phyloP scores from a whole-genome alignment of 768 basidiomycete species.

The Leccinum subgranulosum region DNA sequence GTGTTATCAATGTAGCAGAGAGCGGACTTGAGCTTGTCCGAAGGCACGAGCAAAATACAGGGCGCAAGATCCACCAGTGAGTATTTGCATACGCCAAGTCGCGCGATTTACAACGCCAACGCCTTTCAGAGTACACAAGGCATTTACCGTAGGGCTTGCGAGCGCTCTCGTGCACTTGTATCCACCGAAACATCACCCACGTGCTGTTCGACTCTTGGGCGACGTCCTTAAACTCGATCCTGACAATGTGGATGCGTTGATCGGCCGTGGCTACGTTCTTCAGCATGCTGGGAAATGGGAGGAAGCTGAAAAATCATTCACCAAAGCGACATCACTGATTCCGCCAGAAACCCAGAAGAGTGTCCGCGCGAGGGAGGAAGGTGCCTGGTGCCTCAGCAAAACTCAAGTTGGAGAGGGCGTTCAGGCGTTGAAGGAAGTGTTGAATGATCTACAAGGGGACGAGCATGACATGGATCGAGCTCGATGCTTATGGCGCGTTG shows the following conservation, averaged over 20 bases:
- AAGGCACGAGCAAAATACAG: conserved; percentile 54
- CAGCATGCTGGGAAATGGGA: conserved; percentile 63
- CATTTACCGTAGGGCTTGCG: conserved; percentile 69
- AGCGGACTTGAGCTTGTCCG: conserved; percentile 59
- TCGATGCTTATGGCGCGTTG: conserved; percentile 82
- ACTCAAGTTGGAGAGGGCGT: conserved; percentile 53
- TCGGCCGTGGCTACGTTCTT: conserved; percentile 73
- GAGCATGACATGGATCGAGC: conserved; percentile 60
- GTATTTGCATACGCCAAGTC: conserved; percentile 13
- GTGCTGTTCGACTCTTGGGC: conserved; percentile 72
- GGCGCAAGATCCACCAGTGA: conserved; percentile 49
- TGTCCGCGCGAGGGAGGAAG: conserved; percentile 73
- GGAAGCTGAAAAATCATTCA: conserved; percentile 63
- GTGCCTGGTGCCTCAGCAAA: conserved; percentile 71
- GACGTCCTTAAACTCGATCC: conserved; percentile 65
- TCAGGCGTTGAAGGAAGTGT: conserved; percentile 45
- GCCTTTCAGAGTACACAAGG: conserved; percentile 53
- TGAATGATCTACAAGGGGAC: conserved; percentile 42
- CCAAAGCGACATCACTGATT: conserved; percentile 48
- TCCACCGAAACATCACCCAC: conserved; percentile 85
- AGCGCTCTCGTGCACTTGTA: conserved; percentile 80
- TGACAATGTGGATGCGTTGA: conserved; percentile 59
- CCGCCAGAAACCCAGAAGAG: conserved; percentile 45
- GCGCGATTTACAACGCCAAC: not conserved
- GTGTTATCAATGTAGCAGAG: conserved; percentile 68